A percentile compares a stretch with the other conserved stretches of the same genome.
phyloP scores from a whole-genome alignment of 495 filamentous ascomycete genomes.

The Talaromyces stipitatus region DNA sequence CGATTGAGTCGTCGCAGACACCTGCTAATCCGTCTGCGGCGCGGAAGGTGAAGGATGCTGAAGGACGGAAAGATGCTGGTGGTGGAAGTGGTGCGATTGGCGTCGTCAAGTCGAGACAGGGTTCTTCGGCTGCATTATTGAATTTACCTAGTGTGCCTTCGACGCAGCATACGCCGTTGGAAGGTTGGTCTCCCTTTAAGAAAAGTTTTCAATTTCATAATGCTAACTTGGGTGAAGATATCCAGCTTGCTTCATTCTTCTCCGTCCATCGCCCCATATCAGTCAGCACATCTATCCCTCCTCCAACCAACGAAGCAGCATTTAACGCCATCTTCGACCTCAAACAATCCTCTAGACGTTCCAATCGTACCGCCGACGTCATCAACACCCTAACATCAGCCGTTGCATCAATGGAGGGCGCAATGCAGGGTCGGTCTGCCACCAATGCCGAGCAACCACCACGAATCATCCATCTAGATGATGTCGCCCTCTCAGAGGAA shows the following conservation, averaged over 20 bases:
- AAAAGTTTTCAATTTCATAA: conserved; percentile 1
- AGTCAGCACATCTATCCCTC: conserved; percentile 70
- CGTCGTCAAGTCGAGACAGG: conserved; percentile 16
- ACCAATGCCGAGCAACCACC: conserved; percentile 30
- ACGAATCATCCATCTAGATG: conserved; percentile 25
- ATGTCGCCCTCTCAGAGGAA: conserved; percentile 21
- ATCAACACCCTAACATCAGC: conserved; percentile 70
- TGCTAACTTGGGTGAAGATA: conserved; percentile 46
- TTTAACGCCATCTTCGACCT: conserved; percentile 75
- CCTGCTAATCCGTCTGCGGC: conserved; percentile 32
- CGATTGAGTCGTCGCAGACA: conserved; percentile 33
- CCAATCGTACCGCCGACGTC: conserved; percentile 48
- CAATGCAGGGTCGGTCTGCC: conserved; percentile 37
- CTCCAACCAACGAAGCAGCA: conserved; percentile 56
- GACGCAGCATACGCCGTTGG: conserved; percentile 67
- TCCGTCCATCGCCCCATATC: conserved; percentile 93
- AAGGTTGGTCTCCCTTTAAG: conserved; percentile 44
- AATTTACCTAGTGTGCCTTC: conserved; percentile 77
- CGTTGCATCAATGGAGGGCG: conserved; percentile 62
- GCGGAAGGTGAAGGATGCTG: conserved; percentile 28
- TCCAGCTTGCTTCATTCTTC: conserved; percentile 87
- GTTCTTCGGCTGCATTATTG: conserved; percentile 35
- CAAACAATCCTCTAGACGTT: conserved; percentile 40
- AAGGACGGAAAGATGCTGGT: background rate
- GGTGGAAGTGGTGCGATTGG: background rate